phyloP scores from a whole-genome alignment of 345 rosid species.

The thale cress (Arabidopsis thaliana) region DNA sequence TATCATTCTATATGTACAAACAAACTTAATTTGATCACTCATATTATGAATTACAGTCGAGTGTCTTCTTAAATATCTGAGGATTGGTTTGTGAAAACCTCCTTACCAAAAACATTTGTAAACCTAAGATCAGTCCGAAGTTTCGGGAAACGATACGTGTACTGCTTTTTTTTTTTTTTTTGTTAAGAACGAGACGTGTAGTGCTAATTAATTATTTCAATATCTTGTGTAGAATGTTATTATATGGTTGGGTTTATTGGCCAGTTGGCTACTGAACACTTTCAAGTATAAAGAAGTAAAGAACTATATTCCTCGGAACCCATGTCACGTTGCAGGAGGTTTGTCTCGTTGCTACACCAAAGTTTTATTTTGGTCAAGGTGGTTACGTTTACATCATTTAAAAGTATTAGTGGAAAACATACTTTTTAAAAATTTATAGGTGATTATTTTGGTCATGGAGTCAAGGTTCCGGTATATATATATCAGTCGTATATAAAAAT shows the following conservation, averaged over 20 bases:
- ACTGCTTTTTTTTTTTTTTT: neutral
- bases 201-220: neutral
- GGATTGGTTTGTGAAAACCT: neutral
- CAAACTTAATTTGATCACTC: neutral
- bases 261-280: constrained; percentile 21
- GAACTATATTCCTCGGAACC: constrained; percentile 14
- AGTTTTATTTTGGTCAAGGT: neutral
- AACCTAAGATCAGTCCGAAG: neutral
- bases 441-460: too few relatives aligned
- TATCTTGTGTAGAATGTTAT: too few relatives aligned
- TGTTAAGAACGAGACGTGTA: neutral
- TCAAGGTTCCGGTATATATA: too few relatives aligned
- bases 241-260: neutral
- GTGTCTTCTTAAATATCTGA: neutral
- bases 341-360: neutral
- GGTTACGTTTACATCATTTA: neutral
- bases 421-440: too few relatives aligned
- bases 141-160: neutral
- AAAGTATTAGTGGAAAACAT: too few relatives aligned
- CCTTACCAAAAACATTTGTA: too few relatives aligned
- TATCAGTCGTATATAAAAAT: too few relatives aligned
- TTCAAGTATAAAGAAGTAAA: neutral
- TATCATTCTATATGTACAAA: neutral
- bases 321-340: constrained; percentile 15
- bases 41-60: neutral